phyloP scores from a whole-genome alignment of 192 early-diverging fungal genomes.

The Linnemannia exigua region DNA sequence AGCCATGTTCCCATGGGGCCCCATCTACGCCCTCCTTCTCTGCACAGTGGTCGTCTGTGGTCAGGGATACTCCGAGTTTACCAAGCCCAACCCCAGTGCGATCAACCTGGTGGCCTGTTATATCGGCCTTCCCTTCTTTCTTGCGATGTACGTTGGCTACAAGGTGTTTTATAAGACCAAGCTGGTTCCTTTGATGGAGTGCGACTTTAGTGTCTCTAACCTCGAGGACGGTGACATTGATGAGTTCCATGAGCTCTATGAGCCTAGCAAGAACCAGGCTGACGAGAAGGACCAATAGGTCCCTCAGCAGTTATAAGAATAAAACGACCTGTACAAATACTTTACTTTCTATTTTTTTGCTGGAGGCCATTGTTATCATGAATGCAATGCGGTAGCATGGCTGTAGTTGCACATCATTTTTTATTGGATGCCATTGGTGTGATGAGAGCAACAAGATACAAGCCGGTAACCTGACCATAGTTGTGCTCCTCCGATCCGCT shows the following conservation, averaged over 20 bases:
- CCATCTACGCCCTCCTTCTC: constrained; percentile 77
- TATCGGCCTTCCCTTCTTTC: constrained; percentile 73
- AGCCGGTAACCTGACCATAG: too few relatives aligned
- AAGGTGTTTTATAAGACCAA: constrained; percentile 75
- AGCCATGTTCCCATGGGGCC: constrained; percentile 81
- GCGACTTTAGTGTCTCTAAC: constrained; percentile 67
- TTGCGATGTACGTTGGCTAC: constrained; percentile 72
- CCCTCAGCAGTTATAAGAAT: too few relatives aligned
- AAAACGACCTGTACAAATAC: too few relatives aligned
- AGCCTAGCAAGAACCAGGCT: constrained; percentile 46
- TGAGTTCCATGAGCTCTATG: constrained; percentile 50
- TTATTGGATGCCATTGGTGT: too few relatives aligned
- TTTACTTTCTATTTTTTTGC: too few relatives aligned
- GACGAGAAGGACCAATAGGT: constrained; percentile 48
- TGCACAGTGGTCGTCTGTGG: constrained; percentile 74
- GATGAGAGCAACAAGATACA: too few relatives aligned
- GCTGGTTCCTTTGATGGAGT: constrained; percentile 71
- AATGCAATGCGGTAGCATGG: too few relatives aligned
- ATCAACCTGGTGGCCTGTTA: constrained; percentile 69
- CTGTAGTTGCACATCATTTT: too few relatives aligned
- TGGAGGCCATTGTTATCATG: too few relatives aligned
- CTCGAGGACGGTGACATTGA: constrained; percentile 54
- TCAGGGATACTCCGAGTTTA: constrained; percentile 73
- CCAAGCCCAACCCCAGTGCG: constrained; percentile 69
- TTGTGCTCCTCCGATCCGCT: too few relatives aligned